Percentiles rank a stretch among this genome's conserved stretches.
Evolutionary conservation across 2,329 filamentous ascomycete species (phyloP).

Genomic region (Diaporthe batatas): DNA sequence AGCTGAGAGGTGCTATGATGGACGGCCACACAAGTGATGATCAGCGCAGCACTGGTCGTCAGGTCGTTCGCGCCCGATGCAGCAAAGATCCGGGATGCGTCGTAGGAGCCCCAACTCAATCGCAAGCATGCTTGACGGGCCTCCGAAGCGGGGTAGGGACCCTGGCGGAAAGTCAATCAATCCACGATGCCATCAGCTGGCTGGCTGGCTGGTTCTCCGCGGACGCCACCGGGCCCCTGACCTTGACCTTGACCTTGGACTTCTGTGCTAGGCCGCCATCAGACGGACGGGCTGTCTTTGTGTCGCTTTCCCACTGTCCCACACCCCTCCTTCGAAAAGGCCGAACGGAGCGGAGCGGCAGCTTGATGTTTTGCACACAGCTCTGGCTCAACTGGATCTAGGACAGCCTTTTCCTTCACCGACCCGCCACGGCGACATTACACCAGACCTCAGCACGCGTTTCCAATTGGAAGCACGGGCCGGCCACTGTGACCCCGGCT

Average conservation of each 20-base stretch:
- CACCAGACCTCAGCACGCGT: conserved; percentile 24
- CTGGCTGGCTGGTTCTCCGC: conserved; percentile 1
- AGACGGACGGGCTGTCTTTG: neutral
- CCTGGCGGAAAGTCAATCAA: conserved; percentile 33
- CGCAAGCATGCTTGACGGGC: conserved; percentile 27
- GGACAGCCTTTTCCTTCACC: conserved; percentile 13
- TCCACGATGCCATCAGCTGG: conserved; percentile 33
- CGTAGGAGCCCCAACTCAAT: conserved; percentile 26
- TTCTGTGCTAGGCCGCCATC: conserved; percentile 3
- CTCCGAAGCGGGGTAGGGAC: conserved; percentile 29
- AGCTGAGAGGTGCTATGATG: conserved; percentile 30
- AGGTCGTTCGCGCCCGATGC: conserved; percentile 13
- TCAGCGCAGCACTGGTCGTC: conserved; percentile 23
- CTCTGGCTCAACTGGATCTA: neutral
- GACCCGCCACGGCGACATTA: neutral
- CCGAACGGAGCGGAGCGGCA: neutral
- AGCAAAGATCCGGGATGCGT: conserved; percentile 18
- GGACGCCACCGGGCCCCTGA: conserved; percentile 11
- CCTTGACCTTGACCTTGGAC: conserved; percentile 23
- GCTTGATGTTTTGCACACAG: neutral
- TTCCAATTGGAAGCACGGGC: conserved; percentile 27
- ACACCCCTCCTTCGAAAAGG: neutral
- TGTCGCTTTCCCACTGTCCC: too few relatives aligned
- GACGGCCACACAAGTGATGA: conserved; percentile 5
- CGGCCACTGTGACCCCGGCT: conserved; percentile 27